Conservation (phyloP, 108 stramenopile species). For the Asterionellopsis glacialis region DNA sequence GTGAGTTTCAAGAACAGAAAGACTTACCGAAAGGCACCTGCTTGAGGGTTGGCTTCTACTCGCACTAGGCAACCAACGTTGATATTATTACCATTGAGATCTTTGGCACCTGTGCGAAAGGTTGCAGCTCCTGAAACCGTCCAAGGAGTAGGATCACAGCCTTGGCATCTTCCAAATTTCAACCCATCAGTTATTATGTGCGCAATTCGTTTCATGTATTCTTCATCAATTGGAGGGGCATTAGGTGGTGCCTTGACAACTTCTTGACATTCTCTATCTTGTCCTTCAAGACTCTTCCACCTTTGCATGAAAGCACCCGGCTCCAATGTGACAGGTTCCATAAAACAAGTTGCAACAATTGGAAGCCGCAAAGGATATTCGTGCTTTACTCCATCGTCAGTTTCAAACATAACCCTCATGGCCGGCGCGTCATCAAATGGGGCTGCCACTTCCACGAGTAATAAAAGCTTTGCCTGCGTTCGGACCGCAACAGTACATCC, state of each 20-base stretch:
- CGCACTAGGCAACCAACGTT: constrained; percentile 86
- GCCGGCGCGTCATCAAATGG: constrained; percentile 91
- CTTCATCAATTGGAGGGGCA: constrained; percentile 71
- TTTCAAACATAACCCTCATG: constrained; percentile 82
- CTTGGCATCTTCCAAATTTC: constrained; percentile 80
- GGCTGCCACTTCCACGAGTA: constrained; percentile 80
- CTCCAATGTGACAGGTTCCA: constrained; percentile 85
- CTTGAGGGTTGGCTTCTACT: constrained; percentile 89
- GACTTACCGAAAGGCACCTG: constrained; percentile 59
- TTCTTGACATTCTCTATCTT: constrained; percentile 89
- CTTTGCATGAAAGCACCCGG: constrained; percentile 84
- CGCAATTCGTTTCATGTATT: constrained; percentile 80
- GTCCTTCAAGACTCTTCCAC: constrained; percentile 88
- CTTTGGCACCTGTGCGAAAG: constrained; percentile 83
- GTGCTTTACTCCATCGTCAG: constrained; percentile 71
- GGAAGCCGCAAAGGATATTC: constrained; percentile 87
- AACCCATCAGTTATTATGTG: constrained; percentile 80
- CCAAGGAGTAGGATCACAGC: constrained; percentile 86
- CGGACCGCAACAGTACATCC: constrained; percentile 74
- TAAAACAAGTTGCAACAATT: constrained; percentile 90
- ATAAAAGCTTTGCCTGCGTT: constrained; percentile 81
- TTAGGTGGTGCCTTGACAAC: constrained; percentile 83
- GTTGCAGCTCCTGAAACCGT: constrained; percentile 87
- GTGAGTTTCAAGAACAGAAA: background rate
- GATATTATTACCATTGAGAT: constrained; percentile 85